Percentiles rank a stretch among this genome's conserved stretches.
Conservation (phyloP, 2,329 filamentous ascomycete genomes). For the Amphichorda felina region DNA sequence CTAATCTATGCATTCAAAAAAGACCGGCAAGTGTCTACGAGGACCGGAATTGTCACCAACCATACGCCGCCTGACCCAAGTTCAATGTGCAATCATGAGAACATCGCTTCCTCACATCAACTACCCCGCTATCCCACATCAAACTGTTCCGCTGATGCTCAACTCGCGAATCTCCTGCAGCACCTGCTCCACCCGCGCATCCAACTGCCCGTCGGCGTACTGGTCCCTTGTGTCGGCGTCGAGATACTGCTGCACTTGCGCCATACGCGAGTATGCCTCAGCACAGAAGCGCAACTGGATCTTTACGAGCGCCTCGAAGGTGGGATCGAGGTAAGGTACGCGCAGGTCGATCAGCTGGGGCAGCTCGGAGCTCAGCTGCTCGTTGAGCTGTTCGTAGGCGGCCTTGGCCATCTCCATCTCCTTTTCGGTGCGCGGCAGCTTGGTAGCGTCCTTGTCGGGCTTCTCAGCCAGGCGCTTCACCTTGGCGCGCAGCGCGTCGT, state of each 20-base stretch:
- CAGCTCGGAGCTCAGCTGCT: slow-evolving; percentile 84
- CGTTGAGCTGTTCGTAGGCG: slow-evolving; percentile 93
- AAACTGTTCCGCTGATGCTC: slow-evolving; percentile 72
- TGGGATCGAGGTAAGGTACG: slow-evolving; percentile 93
- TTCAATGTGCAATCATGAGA: neutral
- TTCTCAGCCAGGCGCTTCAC: slow-evolving; percentile 97
- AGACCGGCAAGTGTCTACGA: neutral
- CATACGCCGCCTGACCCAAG: neutral
- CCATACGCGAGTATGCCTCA: slow-evolving; percentile 95
- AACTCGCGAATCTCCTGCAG: slow-evolving; percentile 93
- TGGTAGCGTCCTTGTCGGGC: slow-evolving; percentile 95
- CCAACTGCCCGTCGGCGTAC: slow-evolving; percentile 87
- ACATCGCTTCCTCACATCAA: neutral
- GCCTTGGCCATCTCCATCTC: slow-evolving; percentile 89
- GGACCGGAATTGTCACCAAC: neutral
- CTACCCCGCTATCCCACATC: slow-evolving; percentile 4
- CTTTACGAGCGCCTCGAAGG: slow-evolving; percentile 95
- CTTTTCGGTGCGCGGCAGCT: slow-evolving; percentile 90
- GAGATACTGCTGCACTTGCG: slow-evolving; percentile 96
- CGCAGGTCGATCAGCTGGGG: slow-evolving; percentile 94
- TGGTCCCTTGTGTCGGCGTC: slow-evolving; percentile 92
- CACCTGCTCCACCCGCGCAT: slow-evolving; percentile 87
- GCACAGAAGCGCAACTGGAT: slow-evolving; percentile 97
- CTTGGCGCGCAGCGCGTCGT: slow-evolving; percentile 88
- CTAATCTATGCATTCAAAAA: neutral